These are phyloP conservation scores for Wallacemonas collosoma DNA, from an alignment of 208 protist genomes.

Conservation along the genomic window DNA sequence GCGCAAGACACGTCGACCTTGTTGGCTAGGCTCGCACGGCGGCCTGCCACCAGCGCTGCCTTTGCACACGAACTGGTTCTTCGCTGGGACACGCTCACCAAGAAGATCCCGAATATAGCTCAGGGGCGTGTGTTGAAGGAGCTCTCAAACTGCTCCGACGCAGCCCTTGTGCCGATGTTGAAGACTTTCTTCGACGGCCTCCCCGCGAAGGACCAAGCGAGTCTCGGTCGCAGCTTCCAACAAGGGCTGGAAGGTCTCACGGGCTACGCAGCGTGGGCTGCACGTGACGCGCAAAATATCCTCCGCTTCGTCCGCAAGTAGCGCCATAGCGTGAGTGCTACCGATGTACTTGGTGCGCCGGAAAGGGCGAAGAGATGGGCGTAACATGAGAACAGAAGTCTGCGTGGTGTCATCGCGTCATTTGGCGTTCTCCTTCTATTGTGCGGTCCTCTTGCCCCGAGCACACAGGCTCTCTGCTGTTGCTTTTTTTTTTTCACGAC, in stretches of 20 bases:
- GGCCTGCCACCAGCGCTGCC: conserved; percentile 19
- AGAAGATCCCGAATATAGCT: conserved; percentile 53
- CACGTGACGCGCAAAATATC: conserved; percentile 33
- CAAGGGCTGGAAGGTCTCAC: conserved; percentile 55
- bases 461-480: background rate
- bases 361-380: too few relatives aligned
- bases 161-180: conserved; percentile 36
- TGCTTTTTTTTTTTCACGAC: conserved; percentile 19
- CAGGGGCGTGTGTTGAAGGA: conserved; percentile 53
- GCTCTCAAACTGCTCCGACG: conserved; percentile 45
- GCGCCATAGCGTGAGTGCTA: background rate
- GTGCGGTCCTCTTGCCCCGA: too few relatives aligned
- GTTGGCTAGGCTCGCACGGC: conserved; percentile 41
- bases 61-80: conserved; percentile 49
- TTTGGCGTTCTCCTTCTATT: too few relatives aligned
- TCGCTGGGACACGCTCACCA: conserved; percentile 41
- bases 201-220: conserved; percentile 38
- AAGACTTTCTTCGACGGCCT: conserved; percentile 46
- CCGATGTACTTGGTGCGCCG: too few relatives aligned
- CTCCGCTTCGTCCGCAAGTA: conserved; percentile 18
- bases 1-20: conserved; percentile 64
- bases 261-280: conserved; percentile 47
- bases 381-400: too few relatives aligned
- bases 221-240: conserved; percentile 47
- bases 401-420: too few relatives aligned